Percentiles rank a stretch among this genome's conserved stretches.
Evolutionary conservation across 2,329 filamentous ascomycete genomes (phyloP).

Genomic region (Furcasterigmium sp.): DNA sequence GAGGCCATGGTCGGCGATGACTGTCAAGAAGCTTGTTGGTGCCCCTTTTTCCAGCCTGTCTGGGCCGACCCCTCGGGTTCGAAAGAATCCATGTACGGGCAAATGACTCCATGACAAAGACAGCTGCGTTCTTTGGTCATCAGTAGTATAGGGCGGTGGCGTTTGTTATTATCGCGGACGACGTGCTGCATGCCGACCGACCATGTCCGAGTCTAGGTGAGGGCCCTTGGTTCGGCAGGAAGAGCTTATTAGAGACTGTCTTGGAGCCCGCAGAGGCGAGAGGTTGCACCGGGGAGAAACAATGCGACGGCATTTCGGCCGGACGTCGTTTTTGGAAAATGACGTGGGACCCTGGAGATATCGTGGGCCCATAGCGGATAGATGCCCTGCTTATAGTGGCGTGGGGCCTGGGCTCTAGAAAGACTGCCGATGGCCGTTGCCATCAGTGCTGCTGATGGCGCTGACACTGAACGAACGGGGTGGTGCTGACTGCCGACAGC

Average conservation of each 20-base stretch:
- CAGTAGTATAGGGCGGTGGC: not conserved
- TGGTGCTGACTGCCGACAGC: too few species aligned
- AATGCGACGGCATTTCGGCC: slow-evolving; percentile 8
- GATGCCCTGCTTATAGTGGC: slow-evolving; percentile 8
- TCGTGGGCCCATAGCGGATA: not conserved
- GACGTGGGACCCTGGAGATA: not conserved
- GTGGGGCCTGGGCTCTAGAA: not conserved
- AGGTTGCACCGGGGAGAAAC: slow-evolving; percentile 3
- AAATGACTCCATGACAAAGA: too few species aligned
- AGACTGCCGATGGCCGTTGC: too few species aligned
- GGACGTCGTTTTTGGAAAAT: slow-evolving; percentile 4
- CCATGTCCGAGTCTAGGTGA: too few species aligned
- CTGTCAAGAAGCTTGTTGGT: too few species aligned
- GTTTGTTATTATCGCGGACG: not conserved
- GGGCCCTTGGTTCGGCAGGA: too few species aligned
- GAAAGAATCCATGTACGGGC: too few species aligned
- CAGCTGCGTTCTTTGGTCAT: not conserved
- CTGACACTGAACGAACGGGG: too few species aligned
- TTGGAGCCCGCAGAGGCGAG: not conserved
- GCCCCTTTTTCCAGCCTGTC: too few species aligned
- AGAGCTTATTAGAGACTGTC: not conserved
- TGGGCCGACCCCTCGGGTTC: too few species aligned
- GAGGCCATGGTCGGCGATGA: too few species aligned
- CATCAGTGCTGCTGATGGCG: too few species aligned
- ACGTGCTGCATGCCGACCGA: not conserved